Base-by-base conservation (phyloP, 148 eudicot species). In the Spergularia marina region DNA sequence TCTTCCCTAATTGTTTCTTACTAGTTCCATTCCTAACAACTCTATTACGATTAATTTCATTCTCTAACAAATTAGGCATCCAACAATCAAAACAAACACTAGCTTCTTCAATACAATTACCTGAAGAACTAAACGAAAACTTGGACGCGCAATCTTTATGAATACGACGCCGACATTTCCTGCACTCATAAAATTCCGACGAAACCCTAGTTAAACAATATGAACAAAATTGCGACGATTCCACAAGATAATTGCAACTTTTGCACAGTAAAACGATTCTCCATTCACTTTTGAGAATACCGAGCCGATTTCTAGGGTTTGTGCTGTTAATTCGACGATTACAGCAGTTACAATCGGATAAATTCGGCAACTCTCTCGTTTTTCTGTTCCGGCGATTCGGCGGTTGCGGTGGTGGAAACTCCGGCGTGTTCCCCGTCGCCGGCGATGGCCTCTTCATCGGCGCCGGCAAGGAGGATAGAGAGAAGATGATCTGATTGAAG, bases 31-130 rank as follows among this genome's bases (percentile, higher is more conserved):
- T 79, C 68, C 76, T 76, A 64, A 56, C 23, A 74, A 53, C 81
- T 85, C 75, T 70, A 68, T 14, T 30, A 7, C 58, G 72, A 69
- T 39, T 68, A 82, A 75, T 21, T 15, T 89, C 87, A 68, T 79
- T 84, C 51, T 64, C 84, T 16, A 90, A 63, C 85, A 78, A 79
- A 53, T 83, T 74, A 23, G 98, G 97, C 12, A 92, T 78, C 99
- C 99, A 95, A 77, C 97, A 95, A 80, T 95, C 96, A 55, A 92
- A 80, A 79, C 98, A 95, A 80, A 92, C 83, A 4, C 68, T 72
- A 74, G 86, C 78, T 62, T 76, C 78, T 58, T 78, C 78, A 52
- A 65, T 64, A 30, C 1, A 47, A 60, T 68, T 73, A 65, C 77
- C 77, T 20, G 64, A 69, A 67, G 20, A 69, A 72, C 79, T 82